A percentile compares a stretch with the other conserved stretches of the same genome.
These are phyloP conservation scores for Geranium incanum DNA, from an alignment of 441 rosid genomes.

Conservation along the genomic window DNA sequence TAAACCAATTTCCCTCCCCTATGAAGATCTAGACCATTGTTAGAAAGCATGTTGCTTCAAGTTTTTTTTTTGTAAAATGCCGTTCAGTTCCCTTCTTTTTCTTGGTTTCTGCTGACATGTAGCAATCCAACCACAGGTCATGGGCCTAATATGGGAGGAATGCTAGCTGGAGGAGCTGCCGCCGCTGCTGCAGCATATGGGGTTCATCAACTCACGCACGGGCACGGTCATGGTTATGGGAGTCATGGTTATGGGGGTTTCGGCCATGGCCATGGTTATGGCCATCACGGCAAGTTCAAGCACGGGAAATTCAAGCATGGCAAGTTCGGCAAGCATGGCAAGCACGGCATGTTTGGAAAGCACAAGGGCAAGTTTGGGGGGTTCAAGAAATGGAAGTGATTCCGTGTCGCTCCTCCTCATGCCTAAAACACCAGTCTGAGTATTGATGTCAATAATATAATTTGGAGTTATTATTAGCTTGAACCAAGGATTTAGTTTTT, in stretches of 20 bases:
- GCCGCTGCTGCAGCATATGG: slow-evolving; percentile 65
- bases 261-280: slow-evolving; percentile 27
- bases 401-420: neutral
- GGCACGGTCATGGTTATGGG: slow-evolving; percentile 28
- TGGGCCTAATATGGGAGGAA: slow-evolving; percentile 45
- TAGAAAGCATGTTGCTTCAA: neutral
- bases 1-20: neutral
- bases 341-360: slow-evolving; percentile 59
- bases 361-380: slow-evolving; percentile 55
- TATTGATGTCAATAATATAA: neutral
- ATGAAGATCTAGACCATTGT: neutral
- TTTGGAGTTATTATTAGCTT: neutral
- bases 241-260: slow-evolving; percentile 4
- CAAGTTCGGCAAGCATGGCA: slow-evolving; percentile 61
- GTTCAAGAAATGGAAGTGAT: slow-evolving; percentile 62
- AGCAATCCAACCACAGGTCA: slow-evolving; percentile 28
- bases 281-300: slow-evolving; percentile 49
- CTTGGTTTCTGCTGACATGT: slow-evolving; percentile 12
- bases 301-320: slow-evolving; percentile 76
- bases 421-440: neutral
- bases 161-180: slow-evolving; percentile 64
- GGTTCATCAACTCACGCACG: slow-evolving; percentile 56
- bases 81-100: neutral
- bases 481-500: neutral
- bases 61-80: neutral